Conservation (phyloP, 2,329 filamentous ascomycete species). For the Chaetomium sp. region DNA sequence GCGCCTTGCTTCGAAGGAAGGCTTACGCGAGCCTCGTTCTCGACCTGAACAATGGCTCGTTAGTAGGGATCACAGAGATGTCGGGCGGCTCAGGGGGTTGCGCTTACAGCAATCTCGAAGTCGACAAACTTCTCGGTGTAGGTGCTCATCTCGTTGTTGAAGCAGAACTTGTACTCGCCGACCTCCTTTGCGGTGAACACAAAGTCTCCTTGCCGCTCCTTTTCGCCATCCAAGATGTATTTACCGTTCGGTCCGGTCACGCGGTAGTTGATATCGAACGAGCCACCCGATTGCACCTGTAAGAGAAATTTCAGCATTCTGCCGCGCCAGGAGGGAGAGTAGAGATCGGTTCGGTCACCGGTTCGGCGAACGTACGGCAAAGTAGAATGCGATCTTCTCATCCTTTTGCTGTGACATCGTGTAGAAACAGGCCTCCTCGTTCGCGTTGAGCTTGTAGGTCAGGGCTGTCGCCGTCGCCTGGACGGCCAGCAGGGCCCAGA, state of each 20-base stretch:
- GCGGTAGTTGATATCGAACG: conserved; percentile 93
- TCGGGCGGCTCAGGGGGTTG: not conserved
- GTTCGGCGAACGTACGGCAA: conserved; percentile 68
- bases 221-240: conserved; percentile 80
- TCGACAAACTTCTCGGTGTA: conserved; percentile 97
- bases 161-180: conserved; percentile 96
- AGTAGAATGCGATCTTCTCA: conserved; percentile 96
- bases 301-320: conserved; percentile 18
- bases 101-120: conserved; percentile 88
- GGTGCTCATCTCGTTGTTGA: conserved; percentile 97
- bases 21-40: conserved; percentile 81
- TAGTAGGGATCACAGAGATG: conserved; percentile 17
- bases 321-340: too few relatives aligned
- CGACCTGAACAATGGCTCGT: conserved; percentile 62
- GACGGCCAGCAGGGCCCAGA: conserved; percentile 71
- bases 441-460: conserved; percentile 86
- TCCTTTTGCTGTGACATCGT: conserved; percentile 73
- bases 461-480: conserved; percentile 83
- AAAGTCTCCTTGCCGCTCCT: conserved; percentile 94
- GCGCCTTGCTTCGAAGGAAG: conserved; percentile 88
- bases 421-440: conserved; percentile 97
- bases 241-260: conserved; percentile 82
- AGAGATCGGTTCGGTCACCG: not conserved
- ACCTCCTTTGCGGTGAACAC: conserved; percentile 89
- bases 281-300: conserved; percentile 95